Evolutionary conservation across 2,329 filamentous ascomycete genomes (phyloP).

Genomic region (Arthrinium puccinioides): DNA sequence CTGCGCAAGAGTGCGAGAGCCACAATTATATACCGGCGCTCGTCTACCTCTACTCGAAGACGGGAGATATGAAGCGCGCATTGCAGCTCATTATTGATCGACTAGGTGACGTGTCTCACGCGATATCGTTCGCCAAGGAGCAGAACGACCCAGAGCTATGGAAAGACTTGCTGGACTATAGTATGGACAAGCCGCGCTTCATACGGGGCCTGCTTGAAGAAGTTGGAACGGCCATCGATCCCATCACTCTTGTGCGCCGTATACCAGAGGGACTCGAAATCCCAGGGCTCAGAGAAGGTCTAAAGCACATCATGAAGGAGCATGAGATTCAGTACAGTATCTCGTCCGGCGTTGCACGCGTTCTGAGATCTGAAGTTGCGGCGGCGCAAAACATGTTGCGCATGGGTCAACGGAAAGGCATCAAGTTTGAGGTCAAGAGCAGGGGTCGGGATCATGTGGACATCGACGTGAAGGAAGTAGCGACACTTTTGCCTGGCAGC

Average conservation of each 20-base stretch:
- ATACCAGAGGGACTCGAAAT: constrained; percentile 94
- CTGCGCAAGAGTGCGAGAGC: constrained; percentile 69
- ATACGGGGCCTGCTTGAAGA: constrained; percentile 88
- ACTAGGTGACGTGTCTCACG: constrained; percentile 83
- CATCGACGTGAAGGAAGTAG: constrained; percentile 31
- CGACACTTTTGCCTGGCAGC: constrained; percentile 14
- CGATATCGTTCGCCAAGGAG: constrained; percentile 89
- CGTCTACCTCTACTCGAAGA: constrained; percentile 94
- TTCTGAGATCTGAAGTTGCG: constrained; percentile 81
- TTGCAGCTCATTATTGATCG: constrained; percentile 89
- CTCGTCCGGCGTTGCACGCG: constrained; percentile 78
- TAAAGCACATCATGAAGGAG: constrained; percentile 87
- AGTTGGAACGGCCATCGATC: constrained; percentile 88
- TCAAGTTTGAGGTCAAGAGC: constrained; percentile 75
- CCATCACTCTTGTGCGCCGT: constrained; percentile 78
- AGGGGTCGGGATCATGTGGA: constrained; percentile 36
- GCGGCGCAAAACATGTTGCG: constrained; percentile 75
- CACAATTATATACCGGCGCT: constrained; percentile 81
- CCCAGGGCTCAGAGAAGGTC: constrained; percentile 77
- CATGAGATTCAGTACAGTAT: constrained; percentile 95
- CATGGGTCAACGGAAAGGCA: constrained; percentile 71
- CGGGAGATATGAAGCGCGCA: constrained; percentile 85
- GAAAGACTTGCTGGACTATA: constrained; percentile 91
- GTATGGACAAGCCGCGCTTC: constrained; percentile 95
- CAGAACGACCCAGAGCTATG: constrained; percentile 89